Evolutionary conservation across 176 grass and related monocot species (phyloP).

Genomic region (Chrysopogon serrulatus): DNA sequence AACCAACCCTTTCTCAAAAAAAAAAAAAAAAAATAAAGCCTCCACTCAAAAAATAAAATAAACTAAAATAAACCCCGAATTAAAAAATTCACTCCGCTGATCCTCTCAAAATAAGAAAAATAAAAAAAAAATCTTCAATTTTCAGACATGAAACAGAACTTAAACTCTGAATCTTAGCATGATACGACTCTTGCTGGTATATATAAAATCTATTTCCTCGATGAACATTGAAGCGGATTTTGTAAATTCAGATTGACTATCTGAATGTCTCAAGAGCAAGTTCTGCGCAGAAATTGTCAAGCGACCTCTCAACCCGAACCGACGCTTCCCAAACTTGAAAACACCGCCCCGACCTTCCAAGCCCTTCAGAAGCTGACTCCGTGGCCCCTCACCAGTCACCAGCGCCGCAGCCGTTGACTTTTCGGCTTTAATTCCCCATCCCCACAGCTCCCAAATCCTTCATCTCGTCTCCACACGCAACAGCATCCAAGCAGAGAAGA

Average conservation of each 20-base stretch:
- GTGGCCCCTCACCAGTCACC: constrained; percentile 15
- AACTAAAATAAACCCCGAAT: too few species aligned
- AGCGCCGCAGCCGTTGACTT: constrained; percentile 42
- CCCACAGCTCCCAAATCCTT: background rate
- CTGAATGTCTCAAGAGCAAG: background rate
- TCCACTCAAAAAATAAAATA: too few species aligned
- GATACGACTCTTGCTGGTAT: background rate
- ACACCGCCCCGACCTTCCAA: background rate
- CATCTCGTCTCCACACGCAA: background rate
- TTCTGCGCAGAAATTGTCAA: background rate
- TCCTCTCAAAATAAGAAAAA: background rate
- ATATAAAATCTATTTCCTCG: background rate
- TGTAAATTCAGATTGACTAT: background rate
- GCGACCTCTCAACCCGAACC: background rate
- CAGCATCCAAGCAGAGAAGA: background rate
- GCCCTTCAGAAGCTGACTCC: constrained; percentile 10
- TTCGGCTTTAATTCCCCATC: background rate
- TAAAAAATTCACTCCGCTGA: too few species aligned
- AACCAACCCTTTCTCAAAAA: too few species aligned
- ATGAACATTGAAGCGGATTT: background rate
- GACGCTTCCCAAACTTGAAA: constrained; percentile 14
- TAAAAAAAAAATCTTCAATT: background rate
- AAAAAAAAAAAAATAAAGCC: too few species aligned
- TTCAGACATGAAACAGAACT: background rate
- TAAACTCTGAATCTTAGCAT: background rate